These are phyloP conservation scores for Alopecurus myosuroides DNA, from an alignment of 176 grass and related monocot genomes.

Conservation along the genomic window DNA sequence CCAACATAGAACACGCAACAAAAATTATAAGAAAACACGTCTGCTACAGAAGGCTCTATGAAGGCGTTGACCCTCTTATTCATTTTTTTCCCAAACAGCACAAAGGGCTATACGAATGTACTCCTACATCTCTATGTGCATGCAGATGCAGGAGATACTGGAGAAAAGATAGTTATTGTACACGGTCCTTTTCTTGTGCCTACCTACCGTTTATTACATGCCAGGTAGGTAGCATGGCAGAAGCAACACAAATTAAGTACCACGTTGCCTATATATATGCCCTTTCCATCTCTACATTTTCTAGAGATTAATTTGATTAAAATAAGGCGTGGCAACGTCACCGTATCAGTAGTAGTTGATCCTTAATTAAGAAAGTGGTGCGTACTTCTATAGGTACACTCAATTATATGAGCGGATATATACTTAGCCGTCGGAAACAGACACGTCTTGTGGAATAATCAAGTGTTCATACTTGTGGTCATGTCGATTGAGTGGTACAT, in stretches of 20 bases:
- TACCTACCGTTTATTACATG: constrained; percentile 19
- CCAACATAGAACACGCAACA: not conserved
- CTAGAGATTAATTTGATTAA: not conserved
- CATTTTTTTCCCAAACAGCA: not conserved
- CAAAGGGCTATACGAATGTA: not conserved
- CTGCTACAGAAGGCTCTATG: not conserved
- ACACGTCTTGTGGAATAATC: not conserved
- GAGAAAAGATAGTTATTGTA: not conserved
- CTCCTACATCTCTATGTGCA: not conserved
- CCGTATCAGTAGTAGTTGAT: not conserved
- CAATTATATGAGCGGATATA: not conserved
- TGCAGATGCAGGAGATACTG: not conserved
- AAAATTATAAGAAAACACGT: not conserved
- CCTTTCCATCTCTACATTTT: not conserved
- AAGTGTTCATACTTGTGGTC: not conserved
- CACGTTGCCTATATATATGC: not conserved
- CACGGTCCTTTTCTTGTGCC: constrained; percentile 32
- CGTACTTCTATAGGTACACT: not conserved
- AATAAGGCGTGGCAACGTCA: not conserved
- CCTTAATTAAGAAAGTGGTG: not conserved
- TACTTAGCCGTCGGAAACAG: not conserved
- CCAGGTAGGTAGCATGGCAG: not conserved
- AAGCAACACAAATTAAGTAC: not conserved
- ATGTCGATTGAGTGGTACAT: not conserved
- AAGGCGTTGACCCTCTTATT: not conserved